phyloP scores from a whole-genome alignment of 768 basidiomycete genomes.

The Boletellus emodensis region DNA sequence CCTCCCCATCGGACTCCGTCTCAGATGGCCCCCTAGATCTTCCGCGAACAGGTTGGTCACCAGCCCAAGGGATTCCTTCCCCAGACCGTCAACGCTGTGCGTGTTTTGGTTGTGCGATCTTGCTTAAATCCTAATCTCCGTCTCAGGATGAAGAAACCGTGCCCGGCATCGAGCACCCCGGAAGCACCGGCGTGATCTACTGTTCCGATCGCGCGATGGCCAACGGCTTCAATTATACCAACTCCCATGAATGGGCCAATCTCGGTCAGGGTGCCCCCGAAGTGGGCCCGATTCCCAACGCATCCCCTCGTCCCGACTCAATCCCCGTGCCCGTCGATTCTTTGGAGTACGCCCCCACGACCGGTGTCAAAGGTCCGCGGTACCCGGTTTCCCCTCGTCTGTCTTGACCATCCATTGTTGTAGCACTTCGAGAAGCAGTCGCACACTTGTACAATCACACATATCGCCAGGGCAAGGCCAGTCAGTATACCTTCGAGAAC shows the following conservation, averaged over 20 bases:
- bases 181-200: conserved; percentile 66
- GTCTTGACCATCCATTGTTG: conserved; percentile 3
- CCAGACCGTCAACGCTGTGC: conserved; percentile 66
- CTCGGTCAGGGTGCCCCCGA: conserved; percentile 92
- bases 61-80: conserved; percentile 61
- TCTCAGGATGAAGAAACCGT: conserved; percentile 81
- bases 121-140: neutral
- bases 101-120: conserved; percentile 14
- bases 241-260: conserved; percentile 80
- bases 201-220: conserved; percentile 94
- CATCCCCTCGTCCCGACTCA: conserved; percentile 58
- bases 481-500: conserved; percentile 89
- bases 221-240: conserved; percentile 82
- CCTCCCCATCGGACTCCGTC: neutral
- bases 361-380: conserved; percentile 73
- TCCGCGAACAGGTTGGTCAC: conserved; percentile 68
- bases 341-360: conserved; percentile 89
- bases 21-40: conserved; percentile 50
- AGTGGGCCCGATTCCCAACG: conserved; percentile 78
- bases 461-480: conserved; percentile 75
- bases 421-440: conserved; percentile 83
- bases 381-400: neutral
- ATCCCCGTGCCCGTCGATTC: conserved; percentile 68
- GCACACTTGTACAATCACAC: conserved; percentile 86
- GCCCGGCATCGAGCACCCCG: conserved; percentile 81